Evolutionary conservation across 2,329 filamentous ascomycete genomes (phyloP).

Genomic region (Penicillium sumatraense): DNA sequence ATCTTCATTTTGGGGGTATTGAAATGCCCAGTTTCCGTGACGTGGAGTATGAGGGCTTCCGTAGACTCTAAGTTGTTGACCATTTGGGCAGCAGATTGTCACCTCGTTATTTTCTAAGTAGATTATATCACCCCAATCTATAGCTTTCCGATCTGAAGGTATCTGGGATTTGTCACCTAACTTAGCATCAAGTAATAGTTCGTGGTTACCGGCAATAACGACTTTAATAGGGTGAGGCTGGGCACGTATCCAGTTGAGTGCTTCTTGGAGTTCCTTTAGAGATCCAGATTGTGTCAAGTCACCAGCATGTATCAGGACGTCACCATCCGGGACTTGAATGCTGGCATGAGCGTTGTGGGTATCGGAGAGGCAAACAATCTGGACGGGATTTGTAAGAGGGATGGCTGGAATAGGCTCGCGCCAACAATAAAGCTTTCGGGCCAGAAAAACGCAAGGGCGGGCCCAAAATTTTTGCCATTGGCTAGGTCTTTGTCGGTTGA

Average conservation of each 20-base stretch:
- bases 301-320: constrained; percentile 47
- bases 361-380: constrained; percentile 35
- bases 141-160: constrained; percentile 57
- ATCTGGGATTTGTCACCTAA: background rate
- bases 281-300: constrained; percentile 65
- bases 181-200: constrained; percentile 70
- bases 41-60: constrained; percentile 75
- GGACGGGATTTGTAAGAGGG: constrained; percentile 12
- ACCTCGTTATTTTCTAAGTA: constrained; percentile 72
- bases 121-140: constrained; percentile 64
- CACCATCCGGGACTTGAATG: constrained; percentile 31
- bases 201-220: constrained; percentile 82
- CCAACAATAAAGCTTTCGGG: constrained; percentile 20
- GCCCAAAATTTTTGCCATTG: constrained; percentile 19
- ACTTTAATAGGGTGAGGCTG: constrained; percentile 77
- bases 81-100: constrained; percentile 62
- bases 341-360: constrained; percentile 30
- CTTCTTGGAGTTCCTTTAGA: constrained; percentile 69
- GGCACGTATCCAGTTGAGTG: constrained; percentile 74
- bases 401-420: constrained; percentile 11
- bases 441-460: constrained; percentile 20
- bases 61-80: constrained; percentile 68
- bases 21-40: constrained; percentile 76
- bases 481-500: constrained; percentile 18
- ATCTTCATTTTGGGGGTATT: constrained; percentile 66